Evolutionary conservation across 169 alveolate species (phyloP).

Genomic region (Eimeria falciformis): DNA sequence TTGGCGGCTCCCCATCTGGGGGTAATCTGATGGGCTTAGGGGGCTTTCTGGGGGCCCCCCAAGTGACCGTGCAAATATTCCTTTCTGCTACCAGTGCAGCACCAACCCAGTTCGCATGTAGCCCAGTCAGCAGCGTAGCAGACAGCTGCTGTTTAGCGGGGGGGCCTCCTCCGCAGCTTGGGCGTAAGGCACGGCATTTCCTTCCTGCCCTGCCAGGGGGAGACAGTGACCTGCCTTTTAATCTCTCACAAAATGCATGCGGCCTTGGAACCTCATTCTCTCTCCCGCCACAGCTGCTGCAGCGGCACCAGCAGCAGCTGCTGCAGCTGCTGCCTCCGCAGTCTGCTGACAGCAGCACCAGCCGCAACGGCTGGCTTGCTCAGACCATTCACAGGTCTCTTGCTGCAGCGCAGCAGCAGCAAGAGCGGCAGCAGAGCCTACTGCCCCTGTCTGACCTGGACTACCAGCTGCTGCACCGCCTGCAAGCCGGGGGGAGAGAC

Average conservation of each 20-base stretch:
- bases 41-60: constrained; percentile 46
- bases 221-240: not conserved
- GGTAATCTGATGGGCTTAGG: constrained; percentile 14
- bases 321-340: not conserved
- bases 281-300: constrained; percentile 24
- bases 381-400: constrained; percentile 50
- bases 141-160: not conserved
- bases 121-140: constrained; percentile 1
- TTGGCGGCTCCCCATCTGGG: not conserved
- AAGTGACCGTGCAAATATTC: constrained; percentile 9
- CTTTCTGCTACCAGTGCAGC: constrained; percentile 4
- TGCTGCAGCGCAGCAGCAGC: constrained; percentile 26
- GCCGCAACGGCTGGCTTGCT: constrained; percentile 62
- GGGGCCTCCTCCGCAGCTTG: not conserved
- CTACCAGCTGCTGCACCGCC: constrained; percentile 52
- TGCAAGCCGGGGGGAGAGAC: not conserved
- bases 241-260: not conserved
- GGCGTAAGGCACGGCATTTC: not conserved
- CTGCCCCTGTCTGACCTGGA: constrained; percentile 26
- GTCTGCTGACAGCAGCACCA: constrained; percentile 39
- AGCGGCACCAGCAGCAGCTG: constrained; percentile 34
- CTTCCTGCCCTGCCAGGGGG: not conserved
- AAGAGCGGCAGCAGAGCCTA: constrained; percentile 9
- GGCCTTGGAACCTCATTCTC: constrained; percentile 20
- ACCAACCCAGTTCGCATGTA: not conserved